phyloP scores from a whole-genome alignment of 2,329 filamentous ascomycete species.

The Colletotrichum abscissum region DNA sequence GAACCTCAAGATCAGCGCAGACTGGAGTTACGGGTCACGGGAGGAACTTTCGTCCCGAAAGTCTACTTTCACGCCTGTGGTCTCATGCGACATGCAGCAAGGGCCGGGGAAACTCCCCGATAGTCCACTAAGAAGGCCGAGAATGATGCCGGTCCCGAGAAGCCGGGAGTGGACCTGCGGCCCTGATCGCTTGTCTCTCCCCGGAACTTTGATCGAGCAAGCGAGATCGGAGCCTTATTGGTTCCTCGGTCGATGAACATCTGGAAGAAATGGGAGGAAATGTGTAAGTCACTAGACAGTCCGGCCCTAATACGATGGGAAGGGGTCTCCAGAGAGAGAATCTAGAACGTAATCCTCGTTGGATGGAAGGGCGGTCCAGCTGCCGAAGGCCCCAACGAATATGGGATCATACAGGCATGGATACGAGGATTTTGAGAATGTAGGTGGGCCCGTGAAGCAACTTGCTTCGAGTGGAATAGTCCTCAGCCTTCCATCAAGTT shows the following conservation, averaged over 20 bases:
- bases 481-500: neutral
- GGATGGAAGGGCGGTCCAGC: conserved; percentile 29
- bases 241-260: neutral
- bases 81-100: conserved; percentile 1
- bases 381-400: conserved; percentile 12
- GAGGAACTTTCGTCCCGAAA: neutral
- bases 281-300: neutral
- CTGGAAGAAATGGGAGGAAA: neutral
- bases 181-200: too few relatives aligned
- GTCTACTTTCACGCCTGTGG: neutral
- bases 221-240: neutral
- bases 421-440: neutral
- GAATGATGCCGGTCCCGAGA: conserved; percentile 3
- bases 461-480: neutral
- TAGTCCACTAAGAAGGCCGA: neutral
- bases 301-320: neutral
- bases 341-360: neutral
- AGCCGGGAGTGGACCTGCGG: neutral
- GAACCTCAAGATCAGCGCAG: conserved; percentile 17
- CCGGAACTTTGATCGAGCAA: neutral
- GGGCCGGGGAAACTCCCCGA: conserved; percentile 16
- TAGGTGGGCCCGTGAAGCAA: neutral
- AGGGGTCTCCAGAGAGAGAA: neutral
- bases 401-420: too few relatives aligned
- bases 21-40: conserved; percentile 2